Evolutionary conservation across 371 early-diverging fungal genomes (phyloP).

Genomic region (Mucor saturninus): DNA sequence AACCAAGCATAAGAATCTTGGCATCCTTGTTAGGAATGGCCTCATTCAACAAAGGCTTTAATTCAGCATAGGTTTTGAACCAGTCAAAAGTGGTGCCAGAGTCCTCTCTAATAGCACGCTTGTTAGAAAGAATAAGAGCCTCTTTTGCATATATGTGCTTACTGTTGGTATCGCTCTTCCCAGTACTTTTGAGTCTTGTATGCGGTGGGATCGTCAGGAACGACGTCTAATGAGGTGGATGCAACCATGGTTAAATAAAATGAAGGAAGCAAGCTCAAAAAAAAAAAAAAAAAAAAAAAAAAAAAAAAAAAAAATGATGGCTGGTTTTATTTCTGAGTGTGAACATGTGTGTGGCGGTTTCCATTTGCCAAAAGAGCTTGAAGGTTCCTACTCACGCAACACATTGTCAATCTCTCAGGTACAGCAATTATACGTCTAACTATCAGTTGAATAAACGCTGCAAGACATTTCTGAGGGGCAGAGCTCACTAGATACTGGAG

Average conservation of each 20-base stretch:
- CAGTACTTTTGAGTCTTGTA: slow-evolving; percentile 70
- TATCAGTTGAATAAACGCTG: too few relatives aligned
- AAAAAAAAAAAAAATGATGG: slow-evolving; percentile 2
- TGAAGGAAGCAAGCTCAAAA: neutral
- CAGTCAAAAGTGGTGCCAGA: slow-evolving; percentile 77
- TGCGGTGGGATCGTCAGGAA: slow-evolving; percentile 68
- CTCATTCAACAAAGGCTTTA: slow-evolving; percentile 64
- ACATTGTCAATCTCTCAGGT: too few relatives aligned
- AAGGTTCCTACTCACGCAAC: too few relatives aligned
- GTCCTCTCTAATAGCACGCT: slow-evolving; percentile 41
- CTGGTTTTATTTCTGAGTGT: too few relatives aligned
- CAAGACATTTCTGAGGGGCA: too few relatives aligned
- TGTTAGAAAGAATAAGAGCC: too few relatives aligned
- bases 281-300: slow-evolving; percentile 5
- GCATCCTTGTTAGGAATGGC: slow-evolving; percentile 62
- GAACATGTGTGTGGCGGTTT: too few relatives aligned
- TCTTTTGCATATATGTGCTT: neutral
- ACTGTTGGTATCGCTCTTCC: slow-evolving; percentile 59
- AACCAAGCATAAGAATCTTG: slow-evolving; percentile 77
- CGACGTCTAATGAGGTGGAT: slow-evolving; percentile 53
- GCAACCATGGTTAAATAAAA: slow-evolving; percentile 34
- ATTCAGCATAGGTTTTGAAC: slow-evolving; percentile 83
- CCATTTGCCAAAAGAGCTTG: too few relatives aligned
- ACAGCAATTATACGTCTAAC: too few relatives aligned
- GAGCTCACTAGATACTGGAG: too few relatives aligned